Evolutionary conservation across 164 flowering plant genomes (phyloP).

Genomic region (Tetrastigma voinierianum): DNA sequence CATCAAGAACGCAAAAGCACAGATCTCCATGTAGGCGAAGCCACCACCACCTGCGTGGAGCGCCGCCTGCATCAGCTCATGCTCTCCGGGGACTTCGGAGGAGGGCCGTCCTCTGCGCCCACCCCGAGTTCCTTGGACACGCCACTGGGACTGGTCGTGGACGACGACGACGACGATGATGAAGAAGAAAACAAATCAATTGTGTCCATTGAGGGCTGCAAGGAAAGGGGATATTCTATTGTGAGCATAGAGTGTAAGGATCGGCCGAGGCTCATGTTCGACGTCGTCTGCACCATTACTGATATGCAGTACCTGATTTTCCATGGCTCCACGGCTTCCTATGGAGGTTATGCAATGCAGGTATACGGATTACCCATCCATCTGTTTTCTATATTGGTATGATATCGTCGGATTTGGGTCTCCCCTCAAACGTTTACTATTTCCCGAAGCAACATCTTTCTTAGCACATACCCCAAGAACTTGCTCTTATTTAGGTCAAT

Average conservation of each 20-base stretch:
- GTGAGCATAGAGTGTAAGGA: conserved; percentile 54
- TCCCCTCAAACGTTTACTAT: too few species aligned
- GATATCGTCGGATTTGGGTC: too few species aligned
- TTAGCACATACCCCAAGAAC: too few species aligned
- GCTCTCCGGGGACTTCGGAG: conserved; percentile 54
- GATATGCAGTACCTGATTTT: conserved; percentile 75
- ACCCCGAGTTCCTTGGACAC: conserved; percentile 4
- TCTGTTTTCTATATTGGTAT: too few species aligned
- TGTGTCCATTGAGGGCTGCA: conserved; percentile 51
- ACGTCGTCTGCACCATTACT: conserved; percentile 67
- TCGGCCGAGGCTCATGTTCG: conserved; percentile 65
- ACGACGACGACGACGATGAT: conserved; percentile 1
- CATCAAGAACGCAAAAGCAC: conserved; percentile 33
- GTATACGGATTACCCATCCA: too few species aligned
- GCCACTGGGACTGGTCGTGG: background rate
- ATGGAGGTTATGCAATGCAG: conserved; percentile 54
- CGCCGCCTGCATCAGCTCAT: conserved; percentile 75
- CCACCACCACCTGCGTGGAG: conserved; percentile 40
- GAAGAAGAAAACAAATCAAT: conserved; percentile 21
- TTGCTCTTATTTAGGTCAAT: too few species aligned
- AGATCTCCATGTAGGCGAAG: conserved; percentile 27
- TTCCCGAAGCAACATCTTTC: too few species aligned
- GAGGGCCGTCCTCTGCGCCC: conserved; percentile 22
- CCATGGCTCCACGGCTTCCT: conserved; percentile 53
- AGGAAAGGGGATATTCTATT: conserved; percentile 60